Evolutionary conservation across 768 basidiomycete species (phyloP).

Genomic region (Calocybe gangraenosa): DNA sequence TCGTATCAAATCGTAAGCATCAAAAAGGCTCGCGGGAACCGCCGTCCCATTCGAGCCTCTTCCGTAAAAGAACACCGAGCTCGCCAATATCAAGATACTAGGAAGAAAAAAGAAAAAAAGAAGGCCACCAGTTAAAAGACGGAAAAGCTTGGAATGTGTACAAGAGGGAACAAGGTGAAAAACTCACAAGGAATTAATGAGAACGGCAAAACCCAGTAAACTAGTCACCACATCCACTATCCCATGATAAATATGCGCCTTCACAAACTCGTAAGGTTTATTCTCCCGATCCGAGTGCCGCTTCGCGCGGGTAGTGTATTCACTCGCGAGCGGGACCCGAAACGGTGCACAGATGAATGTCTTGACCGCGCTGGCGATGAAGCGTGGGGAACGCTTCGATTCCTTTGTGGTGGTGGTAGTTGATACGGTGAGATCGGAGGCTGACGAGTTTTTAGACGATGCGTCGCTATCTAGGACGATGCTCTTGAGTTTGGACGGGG

Average conservation of each 20-base stretch:
- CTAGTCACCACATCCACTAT: conserved; percentile 63
- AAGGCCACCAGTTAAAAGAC: not conserved
- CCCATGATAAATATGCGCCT: conserved; percentile 61
- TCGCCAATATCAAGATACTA: conserved; percentile 79
- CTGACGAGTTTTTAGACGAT: conserved; percentile 6
- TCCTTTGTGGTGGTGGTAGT: not conserved
- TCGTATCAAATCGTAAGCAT: not conserved
- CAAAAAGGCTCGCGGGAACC: conserved; percentile 55
- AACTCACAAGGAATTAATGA: conserved; percentile 80
- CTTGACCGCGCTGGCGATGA: conserved; percentile 16
- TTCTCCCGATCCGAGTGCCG: conserved; percentile 55
- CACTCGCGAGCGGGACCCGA: conserved; percentile 31
- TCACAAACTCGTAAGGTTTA: conserved; percentile 50
- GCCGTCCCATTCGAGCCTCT: conserved; percentile 18
- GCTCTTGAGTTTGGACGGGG: conserved; percentile 20
- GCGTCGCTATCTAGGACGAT: conserved; percentile 11
- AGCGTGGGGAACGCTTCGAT: not conserved
- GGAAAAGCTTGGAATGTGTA: not conserved
- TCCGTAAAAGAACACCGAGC: conserved; percentile 73
- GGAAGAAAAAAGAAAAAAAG: not conserved
- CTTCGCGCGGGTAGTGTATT: conserved; percentile 29
- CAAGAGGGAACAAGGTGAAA: conserved; percentile 4
- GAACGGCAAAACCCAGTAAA: conserved; percentile 79
- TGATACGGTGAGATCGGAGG: not conserved
- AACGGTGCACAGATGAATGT: conserved; percentile 30